Base-by-base conservation (phyloP, 306 rosid genomes). In the Parietaria judaica region DNA sequence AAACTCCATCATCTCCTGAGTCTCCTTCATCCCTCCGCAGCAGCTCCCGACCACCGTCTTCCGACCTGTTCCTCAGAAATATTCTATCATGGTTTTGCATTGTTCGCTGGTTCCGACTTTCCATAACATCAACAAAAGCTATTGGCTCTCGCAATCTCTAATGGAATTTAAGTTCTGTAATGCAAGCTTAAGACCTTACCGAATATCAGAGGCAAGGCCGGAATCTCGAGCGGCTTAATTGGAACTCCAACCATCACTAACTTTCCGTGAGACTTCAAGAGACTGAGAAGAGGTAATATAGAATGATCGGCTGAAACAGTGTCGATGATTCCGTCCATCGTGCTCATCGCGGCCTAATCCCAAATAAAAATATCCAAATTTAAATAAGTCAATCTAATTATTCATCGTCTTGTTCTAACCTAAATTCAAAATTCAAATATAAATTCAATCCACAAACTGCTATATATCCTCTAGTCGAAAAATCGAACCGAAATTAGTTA, bases 311-410 rank as follows among this genome's bases (percentile, higher is more conserved):
- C 64, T 41, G 64, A 60, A 16, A 60, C 64, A 3, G 64, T 60
- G 64, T 60, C 64, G 23, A 60, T 60, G 14, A 60, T 60, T 0
- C 64, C 64, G n/a, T 60, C 64, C 64, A 60, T 60, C 1, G 51
- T 41, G 38, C 64, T 43, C 38, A 60, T 60, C 13, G 64, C 64
- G 15, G 37, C 64, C 64, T 60, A 36, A n/a, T 15, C 9, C 35
- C 16, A 8, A 57, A 8, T 4, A 57, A 35, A 6, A 56, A 57
- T 1, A 16, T 14, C 4, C 3, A n/a, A 52, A 52, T 52, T 8
- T 1, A 51, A 51, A 52, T 10, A 1, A 7, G 8, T n/a, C 8
- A 14, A 52, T 16, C 14, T 49, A 11, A 49, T 49, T n/a, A 9
- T 8, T 49, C 31, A 23, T 23, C 2, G 31, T 23, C 31, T 23